phyloP scores from a whole-genome alignment of 306 rosid species.

The Prunus davidiana region DNA sequence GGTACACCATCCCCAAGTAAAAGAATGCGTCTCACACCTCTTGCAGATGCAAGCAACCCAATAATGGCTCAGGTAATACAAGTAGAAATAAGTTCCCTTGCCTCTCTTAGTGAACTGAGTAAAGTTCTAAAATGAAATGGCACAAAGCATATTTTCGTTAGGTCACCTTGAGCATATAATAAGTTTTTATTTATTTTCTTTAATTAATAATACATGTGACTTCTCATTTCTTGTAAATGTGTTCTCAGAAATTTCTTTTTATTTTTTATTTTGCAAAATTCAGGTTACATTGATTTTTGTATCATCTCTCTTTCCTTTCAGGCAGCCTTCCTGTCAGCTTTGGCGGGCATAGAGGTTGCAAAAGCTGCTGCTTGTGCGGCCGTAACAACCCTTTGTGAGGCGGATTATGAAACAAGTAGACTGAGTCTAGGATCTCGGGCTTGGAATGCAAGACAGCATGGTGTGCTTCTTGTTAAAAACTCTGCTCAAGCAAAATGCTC shows the following conservation, averaged over 20 bases:
- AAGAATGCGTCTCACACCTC: conserved; percentile 77
- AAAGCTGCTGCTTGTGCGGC: conserved; percentile 89
- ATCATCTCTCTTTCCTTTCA: too few species aligned
- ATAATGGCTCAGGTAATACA: conserved; percentile 69
- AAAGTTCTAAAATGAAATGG: too few species aligned
- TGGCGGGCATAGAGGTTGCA: conserved; percentile 68
- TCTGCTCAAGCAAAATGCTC: neutral
- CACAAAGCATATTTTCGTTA: too few species aligned
- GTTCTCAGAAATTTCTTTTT: neutral
- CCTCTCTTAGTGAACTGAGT: too few species aligned
- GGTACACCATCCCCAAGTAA: conserved; percentile 36
- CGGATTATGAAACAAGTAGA: conserved; percentile 37
- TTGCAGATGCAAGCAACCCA: conserved; percentile 96
- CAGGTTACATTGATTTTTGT: neutral
- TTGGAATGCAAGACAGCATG: conserved; percentile 36
- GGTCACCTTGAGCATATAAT: too few species aligned
- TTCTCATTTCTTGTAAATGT: neutral
- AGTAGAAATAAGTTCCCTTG: too few species aligned
- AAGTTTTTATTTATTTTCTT: too few species aligned
- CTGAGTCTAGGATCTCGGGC: conserved; percentile 30
- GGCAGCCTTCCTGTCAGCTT: conserved; percentile 91
- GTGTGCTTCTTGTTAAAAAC: neutral
- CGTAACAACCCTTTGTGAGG: conserved; percentile 50
- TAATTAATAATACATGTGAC: neutral
- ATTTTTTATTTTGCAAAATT: too few species aligned